Percentiles rank a stretch among this genome's conserved stretches.
Conservation (phyloP, 305 asterid genomes). For the Fraxinus ornus region DNA sequence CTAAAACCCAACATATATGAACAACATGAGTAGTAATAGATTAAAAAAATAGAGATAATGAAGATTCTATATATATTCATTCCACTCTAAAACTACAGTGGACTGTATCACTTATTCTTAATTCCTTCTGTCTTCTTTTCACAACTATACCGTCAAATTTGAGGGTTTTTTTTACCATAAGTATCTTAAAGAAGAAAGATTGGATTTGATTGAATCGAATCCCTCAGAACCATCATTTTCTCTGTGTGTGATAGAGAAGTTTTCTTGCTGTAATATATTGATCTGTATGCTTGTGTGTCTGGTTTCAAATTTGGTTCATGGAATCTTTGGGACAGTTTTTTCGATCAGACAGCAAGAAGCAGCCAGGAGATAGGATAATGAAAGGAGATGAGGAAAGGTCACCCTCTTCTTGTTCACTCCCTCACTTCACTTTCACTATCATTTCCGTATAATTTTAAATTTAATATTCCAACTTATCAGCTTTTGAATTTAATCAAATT, state of each 20-base stretch:
- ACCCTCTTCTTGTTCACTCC: conserved; percentile 47
- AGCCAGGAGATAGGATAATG: conserved; percentile 46
- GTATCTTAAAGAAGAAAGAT: conserved; percentile 28
- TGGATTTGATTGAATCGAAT: conserved; percentile 16
- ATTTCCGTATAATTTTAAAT: conserved; percentile 26
- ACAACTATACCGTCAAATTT: not conserved
- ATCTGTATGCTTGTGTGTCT: conserved; percentile 14
- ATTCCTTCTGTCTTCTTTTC: not conserved
- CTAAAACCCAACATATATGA: not conserved
- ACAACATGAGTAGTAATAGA: not conserved
- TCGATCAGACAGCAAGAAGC: conserved; percentile 42
- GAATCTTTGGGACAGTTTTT: conserved; percentile 34
- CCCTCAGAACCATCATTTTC: conserved; percentile 32
- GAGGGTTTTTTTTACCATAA: not conserved
- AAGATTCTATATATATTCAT: not conserved
- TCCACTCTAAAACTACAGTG: not conserved
- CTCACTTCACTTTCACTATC: conserved; percentile 60
- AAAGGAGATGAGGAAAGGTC: conserved; percentile 44
- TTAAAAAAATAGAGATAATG: not conserved
- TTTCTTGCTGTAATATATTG: conserved; percentile 12
- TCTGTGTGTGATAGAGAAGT: conserved; percentile 14
- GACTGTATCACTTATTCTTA: not conserved
- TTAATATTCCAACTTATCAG: conserved; percentile 38
- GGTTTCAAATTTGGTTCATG: conserved; percentile 31
- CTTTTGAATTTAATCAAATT: conserved; percentile 25